phyloP scores from a whole-genome alignment of 805 yeast genomes.

The Kazachstania viticola region DNA sequence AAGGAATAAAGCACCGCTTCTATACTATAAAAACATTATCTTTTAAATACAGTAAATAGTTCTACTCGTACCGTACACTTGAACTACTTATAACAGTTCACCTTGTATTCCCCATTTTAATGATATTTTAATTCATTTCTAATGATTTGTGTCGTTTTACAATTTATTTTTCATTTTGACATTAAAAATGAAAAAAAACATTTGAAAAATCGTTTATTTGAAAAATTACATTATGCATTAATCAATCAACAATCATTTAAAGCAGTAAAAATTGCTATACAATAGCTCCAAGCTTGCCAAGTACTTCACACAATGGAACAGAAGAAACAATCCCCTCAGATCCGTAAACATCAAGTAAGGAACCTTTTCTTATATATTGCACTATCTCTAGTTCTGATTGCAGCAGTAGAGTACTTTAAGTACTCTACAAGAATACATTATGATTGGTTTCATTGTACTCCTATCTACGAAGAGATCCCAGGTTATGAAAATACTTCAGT shows the following conservation, averaged over 20 bases:
- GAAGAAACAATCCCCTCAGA: neutral
- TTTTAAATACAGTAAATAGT: no score
- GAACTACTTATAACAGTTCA: no score
- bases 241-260: no score
- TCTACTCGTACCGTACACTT: no score
- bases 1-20: no score
- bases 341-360: constrained; percentile 2
- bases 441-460: constrained; percentile 37
- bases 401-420: constrained; percentile 34
- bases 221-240: no score
- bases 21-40: no score
- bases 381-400: constrained; percentile 25
- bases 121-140: neutral
- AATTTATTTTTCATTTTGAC: neutral
- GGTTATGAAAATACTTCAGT: constrained; percentile 17
- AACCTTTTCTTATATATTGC: constrained; percentile 22
- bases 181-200: neutral
- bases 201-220: no score
- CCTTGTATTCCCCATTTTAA: neutral
- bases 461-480: constrained; percentile 15
- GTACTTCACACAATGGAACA: neutral
- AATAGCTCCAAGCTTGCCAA: no score
- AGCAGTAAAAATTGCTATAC: no score
- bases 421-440: constrained; percentile 30
- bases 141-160: no score